Evolutionary conservation across 2,329 filamentous ascomycete genomes (phyloP).

Genomic region (Venturia nashicola): DNA sequence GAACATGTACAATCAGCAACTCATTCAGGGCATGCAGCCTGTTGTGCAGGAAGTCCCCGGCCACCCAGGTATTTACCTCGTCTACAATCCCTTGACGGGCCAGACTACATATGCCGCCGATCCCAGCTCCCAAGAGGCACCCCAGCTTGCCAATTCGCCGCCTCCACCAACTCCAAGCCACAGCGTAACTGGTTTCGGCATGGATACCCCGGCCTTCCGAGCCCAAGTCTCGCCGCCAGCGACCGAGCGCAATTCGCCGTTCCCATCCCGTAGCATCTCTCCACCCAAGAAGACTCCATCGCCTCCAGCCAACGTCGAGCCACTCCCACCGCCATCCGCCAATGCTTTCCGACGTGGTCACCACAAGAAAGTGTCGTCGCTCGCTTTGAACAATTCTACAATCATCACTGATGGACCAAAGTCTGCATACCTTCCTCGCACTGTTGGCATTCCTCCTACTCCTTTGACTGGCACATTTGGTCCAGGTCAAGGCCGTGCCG

Average conservation of each 20-base stretch:
- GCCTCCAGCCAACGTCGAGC: slow-evolving; percentile 55
- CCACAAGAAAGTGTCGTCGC: slow-evolving; percentile 69
- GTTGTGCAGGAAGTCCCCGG: slow-evolving; percentile 50
- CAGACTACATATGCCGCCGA: slow-evolving; percentile 75
- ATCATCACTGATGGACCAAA: slow-evolving; percentile 51
- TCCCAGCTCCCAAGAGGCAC: slow-evolving; percentile 39
- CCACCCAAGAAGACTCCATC: slow-evolving; percentile 53
- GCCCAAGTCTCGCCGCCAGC: slow-evolving; percentile 75
- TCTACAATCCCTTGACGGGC: slow-evolving; percentile 77
- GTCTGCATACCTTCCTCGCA: slow-evolving; percentile 42
- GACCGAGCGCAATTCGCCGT: slow-evolving; percentile 38
- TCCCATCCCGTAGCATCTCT: slow-evolving; percentile 49
- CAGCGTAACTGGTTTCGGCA: slow-evolving; percentile 24
- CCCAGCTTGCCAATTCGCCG: slow-evolving; percentile 34
- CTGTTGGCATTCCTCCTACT: slow-evolving; percentile 59
- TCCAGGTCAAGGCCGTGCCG: slow-evolving; percentile 82
- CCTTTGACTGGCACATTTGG: slow-evolving; percentile 79
- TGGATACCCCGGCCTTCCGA: slow-evolving; percentile 47
- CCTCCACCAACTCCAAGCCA: slow-evolving; percentile 32
- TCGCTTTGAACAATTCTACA: slow-evolving; percentile 48
- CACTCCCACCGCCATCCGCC: slow-evolving; percentile 75
- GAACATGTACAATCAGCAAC: slow-evolving; percentile 50
- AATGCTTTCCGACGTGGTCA: slow-evolving; percentile 89
- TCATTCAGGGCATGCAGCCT: slow-evolving; percentile 53
- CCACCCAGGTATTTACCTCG: slow-evolving; percentile 66